Evolutionary conservation across 805 yeast genomes (phyloP), one percentile per base, ranked within the genome.

Genomic region (Candida parachauliodes): DNA sequence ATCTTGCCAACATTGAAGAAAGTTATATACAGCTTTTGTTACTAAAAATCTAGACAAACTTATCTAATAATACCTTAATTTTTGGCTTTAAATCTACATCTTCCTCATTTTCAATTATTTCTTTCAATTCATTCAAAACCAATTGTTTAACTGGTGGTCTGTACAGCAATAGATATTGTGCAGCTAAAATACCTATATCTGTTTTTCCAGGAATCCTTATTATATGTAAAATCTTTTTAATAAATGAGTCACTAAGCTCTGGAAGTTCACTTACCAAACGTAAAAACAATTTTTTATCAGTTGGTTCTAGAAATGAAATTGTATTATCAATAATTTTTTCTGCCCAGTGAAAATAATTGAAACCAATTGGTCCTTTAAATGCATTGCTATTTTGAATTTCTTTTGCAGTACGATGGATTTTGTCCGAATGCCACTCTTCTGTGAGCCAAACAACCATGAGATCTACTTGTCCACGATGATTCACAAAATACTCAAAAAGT

Each of bases 241-340:
- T 79, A 45, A 88, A 72, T 1, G 65, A 74, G 23, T 69, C 67
- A 41, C 81, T 76, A 41, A 94, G 66, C 36, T 69, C 79, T 2
- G 99, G 98, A 35, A 94, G 60, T 54, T 93, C 99, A 43, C 95
- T 83, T 37, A 93, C 65, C 35, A 93, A 65, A 41, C 98, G 71
- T 34, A 93, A 79, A 48, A 91, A 88, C 7, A 81, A 68, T 51
- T 85, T 83, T 40, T 91, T 69, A 59, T 93, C 98, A 8, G 72
- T 72, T 6, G 83, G 71, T 47, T 93, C 98, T 48, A 91, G 62
- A 45, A 85, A 86, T 5, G 96, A 95, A 30, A 91, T 76, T 51
- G 89, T 68, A 3, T 83, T 76, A 44, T 89, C 96, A 34, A 93
- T 60, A 0, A 88, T 73, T 39, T 74, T 77, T 4, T 73, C 70